Evolutionary conservation across 305 asterid species (phyloP), one percentile per base, ranked within the genome.

Genomic region (Withania somnifera): DNA sequence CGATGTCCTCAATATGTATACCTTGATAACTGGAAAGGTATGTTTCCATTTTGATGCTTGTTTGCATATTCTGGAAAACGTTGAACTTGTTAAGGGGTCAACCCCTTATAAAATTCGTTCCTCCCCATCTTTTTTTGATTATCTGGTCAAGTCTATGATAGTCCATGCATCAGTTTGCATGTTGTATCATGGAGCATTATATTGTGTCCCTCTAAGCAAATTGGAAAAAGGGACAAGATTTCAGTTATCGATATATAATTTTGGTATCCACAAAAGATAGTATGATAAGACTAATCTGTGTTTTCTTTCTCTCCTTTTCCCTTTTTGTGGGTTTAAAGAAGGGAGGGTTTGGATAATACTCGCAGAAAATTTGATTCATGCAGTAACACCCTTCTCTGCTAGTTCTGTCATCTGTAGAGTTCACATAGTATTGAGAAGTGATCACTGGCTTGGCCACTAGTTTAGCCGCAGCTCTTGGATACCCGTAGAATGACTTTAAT

Each of bases 21-120:
- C 97, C 79, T 30, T 86, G 90, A 95, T 95, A 79, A 95, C 98
- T 32, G 99, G 97, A 87, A 95, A 95, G 98, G 99, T 94, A 88
- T 77, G 90, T 36, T 66, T 66, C 36, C 64, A 6, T 32, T 64
- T 64, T 64, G 24, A 14, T 64, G 3, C 14, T 3, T 30, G 50
- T 32, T 64, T 20, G 56, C 36, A 20, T 22, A 68, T 42, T 69
- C 78, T 69, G 38, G 38, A 22, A 42, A 51, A 40, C 19, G 7
- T 22, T 42, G 78, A 42, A 42, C 57, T 42, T 69, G 57, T 2
- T 26, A 13, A 69, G 36, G 11, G 67, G 67, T 11, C n/a, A 58
- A 24, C 67, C 17, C 67, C 11, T 5, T 52, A 52, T 17, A 47
- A 14, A 19, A 11, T 14, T 24, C 7, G 34, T 17, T 57, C n/a